Conservation (phyloP, 495 filamentous ascomycete species). For the Thermochaetoides thermophila region DNA sequence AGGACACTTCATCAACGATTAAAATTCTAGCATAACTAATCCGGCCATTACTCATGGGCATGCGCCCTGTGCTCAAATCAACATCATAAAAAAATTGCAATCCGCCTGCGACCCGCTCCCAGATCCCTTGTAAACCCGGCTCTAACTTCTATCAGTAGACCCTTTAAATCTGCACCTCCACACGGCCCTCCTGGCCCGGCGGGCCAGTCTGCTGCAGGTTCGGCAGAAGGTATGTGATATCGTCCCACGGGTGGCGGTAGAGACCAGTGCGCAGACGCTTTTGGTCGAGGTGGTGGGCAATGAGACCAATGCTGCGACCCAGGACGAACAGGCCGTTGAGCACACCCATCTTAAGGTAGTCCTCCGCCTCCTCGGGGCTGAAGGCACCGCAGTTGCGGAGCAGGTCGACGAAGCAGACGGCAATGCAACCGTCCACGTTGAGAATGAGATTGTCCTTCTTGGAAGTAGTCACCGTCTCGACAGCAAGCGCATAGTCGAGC, state of each 20-base stretch:
- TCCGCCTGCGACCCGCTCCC: constrained; percentile 1
- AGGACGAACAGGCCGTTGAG: constrained; percentile 98
- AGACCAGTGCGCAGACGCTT: constrained; percentile 95
- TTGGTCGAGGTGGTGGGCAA: constrained; percentile 98
- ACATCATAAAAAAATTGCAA: constrained; percentile 1
- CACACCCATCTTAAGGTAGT: constrained; percentile 85
- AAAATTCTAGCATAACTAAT: no score
- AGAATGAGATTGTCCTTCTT: constrained; percentile 99
- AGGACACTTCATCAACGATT: no score
- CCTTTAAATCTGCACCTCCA: constrained; percentile 50
- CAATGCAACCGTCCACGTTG: constrained; percentile 95
- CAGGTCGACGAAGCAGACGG: constrained; percentile 96
- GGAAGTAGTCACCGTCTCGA: constrained; percentile 93
- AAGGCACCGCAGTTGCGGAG: constrained; percentile 97
- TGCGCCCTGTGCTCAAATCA: not conserved
- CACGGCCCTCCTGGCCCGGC: constrained; percentile 72
- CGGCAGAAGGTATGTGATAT: constrained; percentile 92
- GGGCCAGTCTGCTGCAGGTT: constrained; percentile 54
- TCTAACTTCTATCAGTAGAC: not conserved
- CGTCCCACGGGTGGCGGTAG: constrained; percentile 97
- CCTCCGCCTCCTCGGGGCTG: constrained; percentile 65
- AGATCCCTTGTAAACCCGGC: not conserved
- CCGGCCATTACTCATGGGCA: no score
- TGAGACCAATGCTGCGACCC: constrained; percentile 89
- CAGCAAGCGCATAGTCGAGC: constrained; percentile 94